Conservation (phyloP, 106 monocot species). For the Chionographis japonica region DNA sequence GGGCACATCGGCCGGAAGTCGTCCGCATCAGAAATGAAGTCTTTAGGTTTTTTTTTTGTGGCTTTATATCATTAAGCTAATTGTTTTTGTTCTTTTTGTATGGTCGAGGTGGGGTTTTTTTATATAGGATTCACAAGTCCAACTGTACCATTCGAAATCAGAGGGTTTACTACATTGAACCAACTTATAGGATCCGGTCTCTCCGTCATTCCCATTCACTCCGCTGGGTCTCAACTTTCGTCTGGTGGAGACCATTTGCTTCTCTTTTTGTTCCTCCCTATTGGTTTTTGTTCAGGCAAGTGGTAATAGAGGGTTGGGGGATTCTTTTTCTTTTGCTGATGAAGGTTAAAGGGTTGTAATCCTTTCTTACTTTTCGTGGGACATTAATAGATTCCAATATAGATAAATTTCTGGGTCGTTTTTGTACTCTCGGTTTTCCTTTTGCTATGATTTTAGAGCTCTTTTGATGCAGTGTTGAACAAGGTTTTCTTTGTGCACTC, state of each 20-base stretch:
- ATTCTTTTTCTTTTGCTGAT: conserved; percentile 1
- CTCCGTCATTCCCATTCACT: not conserved
- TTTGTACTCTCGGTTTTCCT: no score
- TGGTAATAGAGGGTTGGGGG: not conserved
- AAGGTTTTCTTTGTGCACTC: no score
- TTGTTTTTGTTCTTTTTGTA: not conserved
- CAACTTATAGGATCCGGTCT: not conserved
- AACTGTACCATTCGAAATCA: no score
- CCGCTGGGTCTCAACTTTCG: not conserved
- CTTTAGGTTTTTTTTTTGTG: not conserved
- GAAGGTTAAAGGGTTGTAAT: conserved; percentile 3
- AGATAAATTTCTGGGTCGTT: not conserved
- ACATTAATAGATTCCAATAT: conserved; percentile 2
- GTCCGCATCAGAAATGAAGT: not conserved
- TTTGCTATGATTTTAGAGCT: no score
- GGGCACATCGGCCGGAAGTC: not conserved
- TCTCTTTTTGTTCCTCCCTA: not conserved
- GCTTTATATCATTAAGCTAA: not conserved
- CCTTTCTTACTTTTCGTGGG: not conserved
- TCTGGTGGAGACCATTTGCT: conserved; percentile 7
- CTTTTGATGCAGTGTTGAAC: no score
- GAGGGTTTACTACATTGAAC: no score
- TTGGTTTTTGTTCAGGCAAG: not conserved
- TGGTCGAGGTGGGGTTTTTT: not conserved
- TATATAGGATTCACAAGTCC: not conserved